Evolutionary conservation across 148 eudicot genomes (phyloP).

Genomic region (Vaccinium corymbosum): DNA sequence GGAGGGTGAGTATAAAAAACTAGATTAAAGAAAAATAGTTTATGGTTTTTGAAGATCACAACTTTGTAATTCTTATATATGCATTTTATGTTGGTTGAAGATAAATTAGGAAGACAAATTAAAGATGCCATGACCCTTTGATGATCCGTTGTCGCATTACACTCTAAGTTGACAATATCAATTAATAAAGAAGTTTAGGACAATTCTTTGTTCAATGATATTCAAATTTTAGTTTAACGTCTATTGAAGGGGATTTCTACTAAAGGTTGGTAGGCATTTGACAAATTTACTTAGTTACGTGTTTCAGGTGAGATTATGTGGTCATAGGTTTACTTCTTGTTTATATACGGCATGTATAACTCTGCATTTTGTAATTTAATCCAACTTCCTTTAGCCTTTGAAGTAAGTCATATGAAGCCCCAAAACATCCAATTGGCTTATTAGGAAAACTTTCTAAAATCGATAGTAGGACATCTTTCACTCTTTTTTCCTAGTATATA

Average conservation of each 20-base stretch:
- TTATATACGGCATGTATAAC: not conserved
- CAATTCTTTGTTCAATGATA: not conserved
- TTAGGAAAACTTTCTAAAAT: not conserved
- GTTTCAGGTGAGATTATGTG: not conserved
- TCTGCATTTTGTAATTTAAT: not conserved
- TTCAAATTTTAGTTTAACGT: not conserved
- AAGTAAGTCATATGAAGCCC: not conserved
- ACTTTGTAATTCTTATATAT: not conserved
- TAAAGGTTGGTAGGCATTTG: not conserved
- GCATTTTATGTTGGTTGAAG: conserved; percentile 11
- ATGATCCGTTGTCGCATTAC: not conserved
- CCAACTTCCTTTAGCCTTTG: not conserved
- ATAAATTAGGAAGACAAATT: not conserved
- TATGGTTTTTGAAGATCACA: not conserved
- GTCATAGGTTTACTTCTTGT: not conserved
- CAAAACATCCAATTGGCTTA: not conserved
- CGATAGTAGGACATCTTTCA: not conserved
- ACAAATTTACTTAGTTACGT: not conserved
- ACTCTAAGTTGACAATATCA: not conserved
- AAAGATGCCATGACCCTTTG: conserved; percentile 7
- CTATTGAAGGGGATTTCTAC: not conserved
- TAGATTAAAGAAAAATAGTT: not conserved
- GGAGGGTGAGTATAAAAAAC: conserved; percentile 59
- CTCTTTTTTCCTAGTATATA: not conserved
- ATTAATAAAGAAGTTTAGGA: not conserved